These are phyloP conservation scores for Linnemannia schmuckeri DNA, from an alignment of 192 early-diverging fungal species.

Conservation along the genomic window DNA sequence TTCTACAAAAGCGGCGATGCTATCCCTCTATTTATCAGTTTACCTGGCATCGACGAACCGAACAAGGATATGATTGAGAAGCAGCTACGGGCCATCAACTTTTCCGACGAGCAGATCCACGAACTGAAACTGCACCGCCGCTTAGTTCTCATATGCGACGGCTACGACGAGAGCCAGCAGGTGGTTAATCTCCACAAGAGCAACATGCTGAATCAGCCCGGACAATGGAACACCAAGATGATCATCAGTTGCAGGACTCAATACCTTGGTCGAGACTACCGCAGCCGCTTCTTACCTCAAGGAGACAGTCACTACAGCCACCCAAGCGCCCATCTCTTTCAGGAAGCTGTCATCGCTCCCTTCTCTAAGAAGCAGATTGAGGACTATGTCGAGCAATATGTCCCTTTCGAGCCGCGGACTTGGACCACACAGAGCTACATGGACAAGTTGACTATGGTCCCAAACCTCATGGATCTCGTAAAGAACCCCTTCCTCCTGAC, in stretches of 20 bases:
- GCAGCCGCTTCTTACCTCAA: neutral
- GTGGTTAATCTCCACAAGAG: neutral
- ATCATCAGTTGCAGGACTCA: slow-evolving; percentile 5
- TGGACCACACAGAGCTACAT: no score
- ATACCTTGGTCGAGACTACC: neutral
- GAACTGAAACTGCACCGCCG: neutral
- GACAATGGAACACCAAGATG: no score
- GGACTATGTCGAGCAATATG: no score
- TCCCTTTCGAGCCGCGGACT: no score
- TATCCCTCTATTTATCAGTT: neutral
- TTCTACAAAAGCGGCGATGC: neutral
- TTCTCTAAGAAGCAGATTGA: no score
- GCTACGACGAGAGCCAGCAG: neutral
- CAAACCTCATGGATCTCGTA: no score
- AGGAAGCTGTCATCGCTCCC: no score
- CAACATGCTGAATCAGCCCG: neutral
- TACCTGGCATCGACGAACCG: neutral
- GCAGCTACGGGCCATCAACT: neutral
- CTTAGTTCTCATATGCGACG: neutral
- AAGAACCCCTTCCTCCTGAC: no score
- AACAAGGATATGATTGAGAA: neutral
- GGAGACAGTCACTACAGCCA: neutral
- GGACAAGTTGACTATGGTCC: no score
- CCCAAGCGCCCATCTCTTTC: neutral
- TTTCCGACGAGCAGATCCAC: neutral